Conservation (phyloP, 805 yeast genomes). For the Candida yuanshanica region DNA sequence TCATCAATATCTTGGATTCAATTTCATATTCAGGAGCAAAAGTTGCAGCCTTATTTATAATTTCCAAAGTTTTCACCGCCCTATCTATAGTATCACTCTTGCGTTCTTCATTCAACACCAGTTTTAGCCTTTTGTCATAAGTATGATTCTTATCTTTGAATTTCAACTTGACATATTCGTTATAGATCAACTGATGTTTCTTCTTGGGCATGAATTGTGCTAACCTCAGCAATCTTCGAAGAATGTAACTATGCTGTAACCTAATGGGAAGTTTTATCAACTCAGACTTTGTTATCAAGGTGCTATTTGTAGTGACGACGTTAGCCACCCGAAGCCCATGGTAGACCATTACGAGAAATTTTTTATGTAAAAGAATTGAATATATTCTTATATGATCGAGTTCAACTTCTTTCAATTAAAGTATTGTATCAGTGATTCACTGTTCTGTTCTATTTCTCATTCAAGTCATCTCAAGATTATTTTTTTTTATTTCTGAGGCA, state of each 20-base stretch:
- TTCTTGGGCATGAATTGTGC: conserved; percentile 5
- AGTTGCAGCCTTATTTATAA: background rate
- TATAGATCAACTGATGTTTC: conserved; percentile 3
- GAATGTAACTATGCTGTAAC: background rate
- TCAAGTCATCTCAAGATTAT: too few relatives aligned
- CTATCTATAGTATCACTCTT: background rate
- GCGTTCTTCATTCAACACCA: background rate
- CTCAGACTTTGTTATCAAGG: background rate
- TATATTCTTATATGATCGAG: too few relatives aligned
- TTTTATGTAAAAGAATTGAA: too few relatives aligned
- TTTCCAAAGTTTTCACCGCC: background rate
- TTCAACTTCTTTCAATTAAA: too few relatives aligned
- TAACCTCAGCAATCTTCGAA: conserved; percentile 2
- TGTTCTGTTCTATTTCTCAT: too few relatives aligned
- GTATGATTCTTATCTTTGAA: background rate
- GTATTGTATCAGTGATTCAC: too few relatives aligned
- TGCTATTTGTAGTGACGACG: background rate
- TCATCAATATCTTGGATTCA: conserved; percentile 6
- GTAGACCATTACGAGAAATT: too few relatives aligned
- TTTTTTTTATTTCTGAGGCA: too few relatives aligned
- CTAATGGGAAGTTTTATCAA: background rate
- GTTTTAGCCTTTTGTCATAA: background rate
- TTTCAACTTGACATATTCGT: conserved; percentile 1
- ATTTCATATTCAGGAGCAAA: background rate
- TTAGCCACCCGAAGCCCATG: too few relatives aligned